These are phyloP conservation scores for Heracleum sosnowskyi DNA, from an alignment of 129 eudicot genomes.

Conservation along the genomic window DNA sequence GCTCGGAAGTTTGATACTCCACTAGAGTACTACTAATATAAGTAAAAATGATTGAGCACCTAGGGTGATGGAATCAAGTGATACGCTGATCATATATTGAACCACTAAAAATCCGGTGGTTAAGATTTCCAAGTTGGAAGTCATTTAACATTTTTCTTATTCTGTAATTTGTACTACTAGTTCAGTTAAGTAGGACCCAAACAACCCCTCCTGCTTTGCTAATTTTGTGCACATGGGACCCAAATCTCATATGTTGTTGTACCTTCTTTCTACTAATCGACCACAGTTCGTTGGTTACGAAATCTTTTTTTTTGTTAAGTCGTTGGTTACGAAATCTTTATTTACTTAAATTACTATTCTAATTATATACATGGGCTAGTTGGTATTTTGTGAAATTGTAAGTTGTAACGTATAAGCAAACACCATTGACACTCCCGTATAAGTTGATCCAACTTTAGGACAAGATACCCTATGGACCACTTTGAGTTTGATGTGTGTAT, in stretches of 20 bases:
- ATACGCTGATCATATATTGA: conserved; percentile 8
- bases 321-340: conserved; percentile 2
- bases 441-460: not conserved
- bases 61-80: not conserved
- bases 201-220: not conserved
- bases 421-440: not conserved
- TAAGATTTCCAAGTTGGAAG: conserved; percentile 35
- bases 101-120: conserved; percentile 22
- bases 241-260: not conserved
- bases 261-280: not conserved
- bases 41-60: conserved; percentile 7
- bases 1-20: not conserved
- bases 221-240: not conserved
- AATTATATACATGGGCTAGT: too few species aligned
- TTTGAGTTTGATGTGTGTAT: not conserved
- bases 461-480: conserved; percentile 4
- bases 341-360: too few species aligned
- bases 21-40: not conserved
- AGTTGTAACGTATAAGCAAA: conserved; percentile 13
- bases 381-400: not conserved
- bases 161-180: not conserved
- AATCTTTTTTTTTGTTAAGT: too few species aligned
- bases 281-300: not conserved
- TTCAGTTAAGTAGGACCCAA: conserved; percentile 7
- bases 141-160: conserved; percentile 17